Conservation (phyloP, 176 grass and related monocot genomes). For the Echinochloa phyllopogon region DNA sequence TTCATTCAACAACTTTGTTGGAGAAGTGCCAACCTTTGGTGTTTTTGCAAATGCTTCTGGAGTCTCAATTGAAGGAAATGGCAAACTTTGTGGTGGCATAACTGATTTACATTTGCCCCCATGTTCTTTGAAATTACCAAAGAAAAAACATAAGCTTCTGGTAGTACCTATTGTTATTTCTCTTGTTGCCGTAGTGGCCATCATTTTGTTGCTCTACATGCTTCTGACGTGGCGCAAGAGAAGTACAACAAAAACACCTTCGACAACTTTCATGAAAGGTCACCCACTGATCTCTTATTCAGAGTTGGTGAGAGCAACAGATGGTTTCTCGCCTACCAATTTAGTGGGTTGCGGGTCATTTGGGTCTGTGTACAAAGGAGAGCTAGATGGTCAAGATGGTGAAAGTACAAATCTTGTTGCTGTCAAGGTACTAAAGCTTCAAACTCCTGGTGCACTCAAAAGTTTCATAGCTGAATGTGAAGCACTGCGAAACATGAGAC, state of each 20-base stretch:
- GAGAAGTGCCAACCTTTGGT: constrained; percentile 36
- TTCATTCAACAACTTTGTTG: constrained; percentile 44
- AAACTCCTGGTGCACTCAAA: background rate
- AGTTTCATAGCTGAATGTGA: constrained; percentile 44
- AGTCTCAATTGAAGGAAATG: constrained; percentile 31
- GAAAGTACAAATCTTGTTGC: background rate
- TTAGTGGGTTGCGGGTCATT: constrained; percentile 18
- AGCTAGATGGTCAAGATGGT: background rate
- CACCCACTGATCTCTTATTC: constrained; percentile 23
- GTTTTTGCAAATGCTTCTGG: constrained; percentile 28
- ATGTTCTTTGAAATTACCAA: background rate
- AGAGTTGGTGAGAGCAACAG: constrained; percentile 17
- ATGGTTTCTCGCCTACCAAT: background rate
- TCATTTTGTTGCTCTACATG: background rate
- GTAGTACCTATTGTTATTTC: background rate
- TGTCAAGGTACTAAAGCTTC: constrained; percentile 41
- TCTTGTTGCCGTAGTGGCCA: background rate
- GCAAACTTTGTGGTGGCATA: constrained; percentile 38
- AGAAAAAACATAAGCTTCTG: background rate
- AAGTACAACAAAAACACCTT: background rate
- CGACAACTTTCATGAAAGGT: background rate
- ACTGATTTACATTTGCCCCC: background rate
- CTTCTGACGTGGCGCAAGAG: background rate
- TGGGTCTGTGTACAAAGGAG: constrained; percentile 36
- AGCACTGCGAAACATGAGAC: constrained; percentile 30